phyloP scores from a whole-genome alignment of 83 land plant species.

The Thuja plicata region DNA sequence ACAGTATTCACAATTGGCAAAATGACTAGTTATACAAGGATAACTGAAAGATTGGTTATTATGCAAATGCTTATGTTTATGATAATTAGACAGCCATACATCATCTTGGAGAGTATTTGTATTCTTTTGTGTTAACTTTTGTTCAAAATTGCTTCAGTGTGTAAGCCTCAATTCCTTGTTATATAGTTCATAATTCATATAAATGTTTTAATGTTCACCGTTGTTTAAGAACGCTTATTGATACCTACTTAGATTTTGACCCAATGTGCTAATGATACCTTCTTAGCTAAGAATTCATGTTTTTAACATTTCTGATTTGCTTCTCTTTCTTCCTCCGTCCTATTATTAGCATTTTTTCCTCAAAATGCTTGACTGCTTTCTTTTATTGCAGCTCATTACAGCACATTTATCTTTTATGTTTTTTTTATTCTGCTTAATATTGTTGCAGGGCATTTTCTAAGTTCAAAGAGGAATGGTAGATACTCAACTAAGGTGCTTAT shows the following conservation, averaged over 20 bases:
- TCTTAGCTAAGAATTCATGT: neutral
- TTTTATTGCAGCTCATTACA: neutral
- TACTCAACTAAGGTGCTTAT: slow-evolving; percentile 68
- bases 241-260: neutral
- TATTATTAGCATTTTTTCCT: neutral
- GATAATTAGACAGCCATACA: no score
- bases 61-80: no score
- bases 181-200: neutral
- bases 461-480: slow-evolving; percentile 25
- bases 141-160: neutral
- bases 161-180: neutral
- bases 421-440: neutral
- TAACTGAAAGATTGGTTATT: neutral
- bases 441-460: neutral
- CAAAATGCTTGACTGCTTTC: neutral
- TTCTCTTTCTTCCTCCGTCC: neutral
- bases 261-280: neutral
- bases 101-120: no score
- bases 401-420: neutral
- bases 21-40: neutral
- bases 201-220: neutral
- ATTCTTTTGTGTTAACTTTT: neutral
- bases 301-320: neutral
- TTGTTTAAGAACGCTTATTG: neutral
- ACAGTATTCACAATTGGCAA: neutral